These are phyloP conservation scores for Harrya chromipes DNA, from an alignment of 768 basidiomycete genomes.

Conservation along the genomic window DNA sequence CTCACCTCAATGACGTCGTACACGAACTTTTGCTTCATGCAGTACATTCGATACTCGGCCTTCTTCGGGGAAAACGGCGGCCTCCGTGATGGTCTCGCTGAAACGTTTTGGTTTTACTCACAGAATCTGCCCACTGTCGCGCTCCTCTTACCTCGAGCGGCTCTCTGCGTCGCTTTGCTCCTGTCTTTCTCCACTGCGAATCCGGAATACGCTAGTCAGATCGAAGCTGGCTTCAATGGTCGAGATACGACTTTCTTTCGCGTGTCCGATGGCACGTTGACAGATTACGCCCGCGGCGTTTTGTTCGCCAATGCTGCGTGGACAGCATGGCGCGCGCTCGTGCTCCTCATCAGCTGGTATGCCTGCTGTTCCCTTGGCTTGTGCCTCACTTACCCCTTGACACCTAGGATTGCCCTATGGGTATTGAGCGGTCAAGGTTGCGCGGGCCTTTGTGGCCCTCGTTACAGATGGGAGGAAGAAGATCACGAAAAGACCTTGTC, in stretches of 20 bases:
- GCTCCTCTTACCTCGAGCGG: slow-evolving; percentile 82
- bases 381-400: not conserved
- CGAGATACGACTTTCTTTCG: slow-evolving; percentile 80
- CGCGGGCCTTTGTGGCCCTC: slow-evolving; percentile 81
- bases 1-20: slow-evolving; percentile 76
- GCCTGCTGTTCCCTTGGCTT: not conserved
- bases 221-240: slow-evolving; percentile 43
- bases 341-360: slow-evolving; percentile 70
- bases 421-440: slow-evolving; percentile 70
- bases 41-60: slow-evolving; percentile 71
- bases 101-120: slow-evolving; percentile 78
- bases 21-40: slow-evolving; percentile 80
- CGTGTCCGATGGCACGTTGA: slow-evolving; percentile 58
- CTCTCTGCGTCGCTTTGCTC: slow-evolving; percentile 68
- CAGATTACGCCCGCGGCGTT: slow-evolving; percentile 74
- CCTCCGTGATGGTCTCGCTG: slow-evolving; percentile 63
- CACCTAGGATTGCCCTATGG: slow-evolving; percentile 71
- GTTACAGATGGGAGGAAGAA: slow-evolving; percentile 82
- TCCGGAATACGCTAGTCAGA: slow-evolving; percentile 43
- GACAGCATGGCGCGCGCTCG: slow-evolving; percentile 70
- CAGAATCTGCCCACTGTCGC: slow-evolving; percentile 83
- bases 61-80: slow-evolving; percentile 52
- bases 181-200: slow-evolving; percentile 56
- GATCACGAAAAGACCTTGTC: slow-evolving; percentile 59
- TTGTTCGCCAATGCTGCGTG: slow-evolving; percentile 78